Evolutionary conservation across 148 eudicot species (phyloP).

Genomic region (Linanthus parryae): DNA sequence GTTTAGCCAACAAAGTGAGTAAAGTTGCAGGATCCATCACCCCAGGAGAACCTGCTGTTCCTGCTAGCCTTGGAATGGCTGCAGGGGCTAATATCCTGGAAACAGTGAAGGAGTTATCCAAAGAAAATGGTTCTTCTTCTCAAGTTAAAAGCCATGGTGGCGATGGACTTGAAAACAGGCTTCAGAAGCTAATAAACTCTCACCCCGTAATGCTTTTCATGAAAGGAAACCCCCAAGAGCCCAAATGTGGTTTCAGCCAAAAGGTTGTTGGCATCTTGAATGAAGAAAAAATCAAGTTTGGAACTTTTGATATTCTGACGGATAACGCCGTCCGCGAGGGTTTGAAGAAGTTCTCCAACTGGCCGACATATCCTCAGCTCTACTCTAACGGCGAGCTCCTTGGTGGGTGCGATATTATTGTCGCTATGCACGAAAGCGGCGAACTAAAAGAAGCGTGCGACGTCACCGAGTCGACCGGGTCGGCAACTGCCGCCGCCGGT

Average conservation of each 20-base stretch:
- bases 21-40: constrained; percentile 65
- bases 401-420: constrained; percentile 80
- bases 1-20: constrained; percentile 91
- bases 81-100: constrained; percentile 80
- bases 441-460: constrained; percentile 52
- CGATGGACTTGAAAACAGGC: constrained; percentile 41
- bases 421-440: constrained; percentile 84
- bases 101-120: constrained; percentile 56
- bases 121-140: constrained; percentile 41
- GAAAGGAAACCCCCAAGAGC: constrained; percentile 88
- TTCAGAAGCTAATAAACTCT: constrained; percentile 53
- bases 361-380: constrained; percentile 98
- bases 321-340: constrained; percentile 81
- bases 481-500: constrained; percentile 22
- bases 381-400: constrained; percentile 91
- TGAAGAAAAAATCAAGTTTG: constrained; percentile 68
- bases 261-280: constrained; percentile 76
- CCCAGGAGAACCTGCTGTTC: constrained; percentile 74
- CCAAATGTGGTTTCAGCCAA: constrained; percentile 86
- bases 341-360: constrained; percentile 83
- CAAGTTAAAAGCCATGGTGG: constrained; percentile 18
- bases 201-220: constrained; percentile 89
- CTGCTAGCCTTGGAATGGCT: constrained; percentile 94
- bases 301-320: constrained; percentile 79
- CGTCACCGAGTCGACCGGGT: constrained; percentile 20